Conservation (phyloP, 768 basidiomycete species). For the Leccinum ochraceum region DNA sequence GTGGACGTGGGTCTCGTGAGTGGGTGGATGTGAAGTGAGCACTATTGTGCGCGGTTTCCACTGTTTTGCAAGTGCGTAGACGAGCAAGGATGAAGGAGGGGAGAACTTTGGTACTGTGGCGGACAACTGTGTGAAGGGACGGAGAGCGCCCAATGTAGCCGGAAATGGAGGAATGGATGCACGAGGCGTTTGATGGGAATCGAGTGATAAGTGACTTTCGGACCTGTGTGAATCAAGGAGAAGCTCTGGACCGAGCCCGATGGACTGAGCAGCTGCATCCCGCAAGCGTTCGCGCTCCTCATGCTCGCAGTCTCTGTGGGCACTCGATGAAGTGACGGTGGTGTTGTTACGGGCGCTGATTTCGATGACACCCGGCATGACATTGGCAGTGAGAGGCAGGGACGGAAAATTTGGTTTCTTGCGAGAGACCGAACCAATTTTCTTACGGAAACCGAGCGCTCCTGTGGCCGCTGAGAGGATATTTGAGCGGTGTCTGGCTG, state of each 20-base stretch:
- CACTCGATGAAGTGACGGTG: conserved; percentile 15
- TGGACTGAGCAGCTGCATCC: conserved; percentile 73
- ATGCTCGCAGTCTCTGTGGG: conserved; percentile 53
- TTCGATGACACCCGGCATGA: conserved; percentile 73
- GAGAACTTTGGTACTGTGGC: conserved; percentile 67
- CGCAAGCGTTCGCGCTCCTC: conserved; percentile 76
- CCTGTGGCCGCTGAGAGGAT: conserved; percentile 57
- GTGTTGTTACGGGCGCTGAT: conserved; percentile 49
- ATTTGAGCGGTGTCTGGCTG: conserved; percentile 43
- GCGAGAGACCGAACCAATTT: conserved; percentile 41
- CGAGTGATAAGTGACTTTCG: conserved; percentile 13
- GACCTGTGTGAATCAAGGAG: conserved; percentile 38
- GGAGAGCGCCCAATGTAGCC: conserved; percentile 51
- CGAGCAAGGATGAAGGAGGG: conserved; percentile 65
- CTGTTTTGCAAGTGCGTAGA: conserved; percentile 70
- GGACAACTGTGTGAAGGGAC: conserved; percentile 52
- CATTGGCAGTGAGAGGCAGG: conserved; percentile 35
- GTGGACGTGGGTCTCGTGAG: conserved; percentile 57
- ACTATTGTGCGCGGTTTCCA: conserved; percentile 71
- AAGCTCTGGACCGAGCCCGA: conserved; percentile 62
- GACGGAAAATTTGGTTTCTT: conserved; percentile 38
- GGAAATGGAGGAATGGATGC: conserved; percentile 57
- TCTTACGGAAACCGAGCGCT: conserved; percentile 45
- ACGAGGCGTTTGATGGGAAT: conserved; percentile 17
- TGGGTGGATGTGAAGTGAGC: conserved; percentile 45